Percentiles rank a stretch among this genome's conserved stretches.
Evolutionary conservation across 805 yeast species (phyloP).

Genomic region (Phaffomyces antillensis): DNA sequence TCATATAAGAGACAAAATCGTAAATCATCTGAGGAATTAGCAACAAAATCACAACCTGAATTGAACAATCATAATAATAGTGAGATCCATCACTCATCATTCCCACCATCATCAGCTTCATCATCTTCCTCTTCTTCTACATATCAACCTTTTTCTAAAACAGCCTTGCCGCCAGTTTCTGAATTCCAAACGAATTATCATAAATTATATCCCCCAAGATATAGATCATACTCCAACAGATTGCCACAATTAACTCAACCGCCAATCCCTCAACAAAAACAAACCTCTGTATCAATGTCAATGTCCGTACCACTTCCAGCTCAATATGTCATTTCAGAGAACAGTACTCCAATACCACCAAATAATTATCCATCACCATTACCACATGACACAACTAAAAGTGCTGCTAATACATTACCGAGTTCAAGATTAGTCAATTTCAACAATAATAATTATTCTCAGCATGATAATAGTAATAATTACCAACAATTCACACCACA

Average conservation of each 20-base stretch:
- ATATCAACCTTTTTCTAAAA: too few relatives aligned
- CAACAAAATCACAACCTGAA: too few relatives aligned
- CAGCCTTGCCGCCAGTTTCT: not conserved
- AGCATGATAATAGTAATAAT: not conserved
- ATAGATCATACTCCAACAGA: not conserved
- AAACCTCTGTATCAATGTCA: not conserved
- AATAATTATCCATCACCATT: too few relatives aligned
- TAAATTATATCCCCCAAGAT: not conserved
- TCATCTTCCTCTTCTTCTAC: not conserved
- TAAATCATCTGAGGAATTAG: not conserved
- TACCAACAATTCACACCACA: constrained; percentile 9
- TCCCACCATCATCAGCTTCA: too few relatives aligned
- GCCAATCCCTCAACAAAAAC: not conserved
- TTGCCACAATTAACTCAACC: not conserved
- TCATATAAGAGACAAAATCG: not conserved
- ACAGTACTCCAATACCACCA: not conserved
- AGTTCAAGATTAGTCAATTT: not conserved
- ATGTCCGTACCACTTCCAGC: not conserved
- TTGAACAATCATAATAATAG: too few relatives aligned
- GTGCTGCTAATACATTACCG: not conserved
- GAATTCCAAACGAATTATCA: not conserved
- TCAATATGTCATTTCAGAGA: not conserved
- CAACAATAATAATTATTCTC: not conserved
- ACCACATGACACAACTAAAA: not conserved
- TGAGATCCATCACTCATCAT: not conserved